Conservation (phyloP, 2,329 filamentous ascomycete species). For the Aspergillus amoenus region DNA sequence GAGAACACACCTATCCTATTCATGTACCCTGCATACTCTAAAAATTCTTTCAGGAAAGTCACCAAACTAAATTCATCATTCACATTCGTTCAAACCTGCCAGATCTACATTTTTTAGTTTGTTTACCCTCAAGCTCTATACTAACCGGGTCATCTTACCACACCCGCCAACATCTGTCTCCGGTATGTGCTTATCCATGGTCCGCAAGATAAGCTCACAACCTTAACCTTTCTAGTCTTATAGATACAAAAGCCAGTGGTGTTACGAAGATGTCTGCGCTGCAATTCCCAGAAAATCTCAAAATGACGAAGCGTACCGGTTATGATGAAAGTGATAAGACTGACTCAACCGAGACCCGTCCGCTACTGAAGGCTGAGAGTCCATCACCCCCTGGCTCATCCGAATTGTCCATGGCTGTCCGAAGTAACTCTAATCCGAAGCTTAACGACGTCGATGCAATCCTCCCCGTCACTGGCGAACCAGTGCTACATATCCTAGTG, state of each 20-base stretch:
- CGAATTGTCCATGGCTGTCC: neutral
- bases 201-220: neutral
- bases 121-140: neutral
- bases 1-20: neutral
- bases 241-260: neutral
- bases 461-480: neutral
- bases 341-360: neutral
- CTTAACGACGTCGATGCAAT: neutral
- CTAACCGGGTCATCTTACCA: neutral
- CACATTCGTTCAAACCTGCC: neutral
- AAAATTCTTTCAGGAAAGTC: neutral
- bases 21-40: neutral
- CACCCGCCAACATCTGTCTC: neutral
- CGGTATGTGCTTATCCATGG: neutral
- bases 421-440: neutral
- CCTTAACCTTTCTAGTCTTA: neutral
- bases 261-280: neutral
- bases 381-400: neutral
- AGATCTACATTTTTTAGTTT: neutral
- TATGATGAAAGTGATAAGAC: neutral
- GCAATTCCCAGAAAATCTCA: neutral
- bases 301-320: neutral
- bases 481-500: constrained; percentile 59
- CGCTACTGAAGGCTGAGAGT: neutral
- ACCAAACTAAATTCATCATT: neutral